Evolutionary conservation across 495 filamentous ascomycete genomes (phyloP).

Genomic region (Elasticomyces elasticus): DNA sequence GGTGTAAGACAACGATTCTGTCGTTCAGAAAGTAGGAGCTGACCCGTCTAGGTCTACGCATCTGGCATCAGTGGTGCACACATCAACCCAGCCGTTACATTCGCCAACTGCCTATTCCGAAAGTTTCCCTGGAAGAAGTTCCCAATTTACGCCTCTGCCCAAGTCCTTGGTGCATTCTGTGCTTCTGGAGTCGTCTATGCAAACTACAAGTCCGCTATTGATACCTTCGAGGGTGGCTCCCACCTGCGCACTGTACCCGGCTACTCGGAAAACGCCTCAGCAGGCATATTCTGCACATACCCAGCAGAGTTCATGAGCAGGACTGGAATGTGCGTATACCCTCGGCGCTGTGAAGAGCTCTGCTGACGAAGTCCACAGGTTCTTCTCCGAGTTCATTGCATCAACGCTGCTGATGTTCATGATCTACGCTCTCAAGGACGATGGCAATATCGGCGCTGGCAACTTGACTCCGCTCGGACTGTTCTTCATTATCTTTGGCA

Average conservation of each 20-base stretch:
- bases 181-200: slow-evolving; percentile 29
- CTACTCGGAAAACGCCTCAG: slow-evolving; percentile 46
- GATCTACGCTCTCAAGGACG: slow-evolving; percentile 57
- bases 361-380: too few relatives aligned
- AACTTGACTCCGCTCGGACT: slow-evolving; percentile 40
- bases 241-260: slow-evolving; percentile 48
- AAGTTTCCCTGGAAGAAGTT: slow-evolving; percentile 48
- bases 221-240: slow-evolving; percentile 25
- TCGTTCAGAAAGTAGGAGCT: too few relatives aligned
- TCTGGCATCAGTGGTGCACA: slow-evolving; percentile 50
- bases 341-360: slow-evolving; percentile 20
- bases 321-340: background rate
- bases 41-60: too few relatives aligned
- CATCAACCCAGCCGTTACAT: slow-evolving; percentile 59
- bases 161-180: slow-evolving; percentile 30
- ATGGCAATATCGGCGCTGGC: slow-evolving; percentile 29
- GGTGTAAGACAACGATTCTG: too few relatives aligned
- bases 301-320: slow-evolving; percentile 50
- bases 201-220: slow-evolving; percentile 27
- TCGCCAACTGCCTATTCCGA: slow-evolving; percentile 52
- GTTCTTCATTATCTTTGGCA: slow-evolving; percentile 59
- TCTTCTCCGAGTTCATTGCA: slow-evolving; percentile 57
- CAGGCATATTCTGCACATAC: slow-evolving; percentile 58
- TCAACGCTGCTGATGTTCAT: slow-evolving; percentile 51
- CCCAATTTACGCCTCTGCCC: slow-evolving; percentile 29